Evolutionary conservation across 2,329 filamentous ascomycete genomes (phyloP).

Genomic region (Exophiala lecanii-corni): DNA sequence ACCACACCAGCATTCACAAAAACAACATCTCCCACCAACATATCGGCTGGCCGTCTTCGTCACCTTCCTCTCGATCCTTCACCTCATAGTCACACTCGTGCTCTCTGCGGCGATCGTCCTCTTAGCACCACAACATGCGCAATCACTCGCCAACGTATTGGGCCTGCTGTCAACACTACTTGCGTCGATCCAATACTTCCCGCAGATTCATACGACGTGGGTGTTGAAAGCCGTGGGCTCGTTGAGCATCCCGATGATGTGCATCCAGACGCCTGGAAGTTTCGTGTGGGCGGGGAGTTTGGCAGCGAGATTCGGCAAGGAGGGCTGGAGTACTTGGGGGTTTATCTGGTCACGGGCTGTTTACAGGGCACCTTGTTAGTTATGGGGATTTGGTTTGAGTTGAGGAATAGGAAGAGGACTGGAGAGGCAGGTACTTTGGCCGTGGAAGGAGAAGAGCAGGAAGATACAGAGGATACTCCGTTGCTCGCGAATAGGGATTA

Average conservation of each 20-base stretch:
- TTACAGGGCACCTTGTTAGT: constrained; percentile 76
- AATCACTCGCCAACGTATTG: constrained; percentile 77
- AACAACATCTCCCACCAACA: constrained; percentile 48
- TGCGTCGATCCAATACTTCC: constrained; percentile 85
- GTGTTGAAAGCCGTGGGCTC: constrained; percentile 80
- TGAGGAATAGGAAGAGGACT: constrained; percentile 19
- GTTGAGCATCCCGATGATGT: constrained; percentile 95
- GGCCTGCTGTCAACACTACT: constrained; percentile 74
- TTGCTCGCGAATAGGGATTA: constrained; percentile 7
- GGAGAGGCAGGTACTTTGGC: constrained; percentile 5
- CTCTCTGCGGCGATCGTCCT: constrained; percentile 61
- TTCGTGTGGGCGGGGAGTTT: constrained; percentile 85
- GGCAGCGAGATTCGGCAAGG: constrained; percentile 69
- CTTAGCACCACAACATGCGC: constrained; percentile 59
- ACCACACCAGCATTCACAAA: too few species aligned
- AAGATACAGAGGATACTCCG: constrained; percentile 14
- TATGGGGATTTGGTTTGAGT: constrained; percentile 71
- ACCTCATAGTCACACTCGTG: constrained; percentile 64
- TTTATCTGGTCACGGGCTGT: constrained; percentile 78
- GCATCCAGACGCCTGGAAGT: constrained; percentile 90
- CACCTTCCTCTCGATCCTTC: constrained; percentile 65
- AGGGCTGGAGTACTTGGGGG: constrained; percentile 95
- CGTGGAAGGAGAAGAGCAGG: constrained; percentile 12
- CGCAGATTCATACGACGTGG: constrained; percentile 92
- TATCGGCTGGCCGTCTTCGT: constrained; percentile 78